These are phyloP conservation scores for Malassezia arunalokei DNA, from an alignment of 1,284 basidiomycete genomes.

Conservation along the genomic window DNA sequence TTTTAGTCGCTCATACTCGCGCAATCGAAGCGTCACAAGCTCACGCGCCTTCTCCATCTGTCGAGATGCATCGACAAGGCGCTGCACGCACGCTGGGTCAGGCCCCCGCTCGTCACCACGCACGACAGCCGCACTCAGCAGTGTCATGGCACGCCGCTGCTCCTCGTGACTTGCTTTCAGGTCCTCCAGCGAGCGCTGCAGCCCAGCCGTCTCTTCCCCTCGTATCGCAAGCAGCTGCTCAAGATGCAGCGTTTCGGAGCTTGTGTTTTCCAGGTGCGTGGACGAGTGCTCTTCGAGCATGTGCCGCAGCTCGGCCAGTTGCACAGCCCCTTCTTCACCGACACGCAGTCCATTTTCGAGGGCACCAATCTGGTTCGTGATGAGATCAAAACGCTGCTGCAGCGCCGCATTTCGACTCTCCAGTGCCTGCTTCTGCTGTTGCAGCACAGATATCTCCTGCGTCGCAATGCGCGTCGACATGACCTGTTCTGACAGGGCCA, in stretches of 20 bases:
- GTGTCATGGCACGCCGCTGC: constrained; percentile 71
- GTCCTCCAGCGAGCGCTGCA: constrained; percentile 77
- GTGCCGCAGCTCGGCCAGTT: constrained; percentile 69
- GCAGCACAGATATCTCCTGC: constrained; percentile 79
- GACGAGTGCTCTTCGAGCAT: constrained; percentile 90
- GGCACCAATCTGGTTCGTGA: constrained; percentile 13
- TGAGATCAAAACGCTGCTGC: constrained; percentile 17
- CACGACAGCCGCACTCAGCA: constrained; percentile 71
- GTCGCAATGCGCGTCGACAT: constrained; percentile 77
- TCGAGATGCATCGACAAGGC: constrained; percentile 64
- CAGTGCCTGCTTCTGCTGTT: constrained; percentile 71
- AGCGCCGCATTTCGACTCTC: constrained; percentile 68
- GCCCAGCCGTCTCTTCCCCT: constrained; percentile 67
- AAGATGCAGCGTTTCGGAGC: constrained; percentile 74
- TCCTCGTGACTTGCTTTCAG: constrained; percentile 95
- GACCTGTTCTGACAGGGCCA: constrained; percentile 70
- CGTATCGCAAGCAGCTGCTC: constrained; percentile 82
- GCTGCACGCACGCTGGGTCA: constrained; percentile 7
- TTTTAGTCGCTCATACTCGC: constrained; percentile 97
- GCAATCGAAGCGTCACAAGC: constrained; percentile 87
- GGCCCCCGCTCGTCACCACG: not conserved
- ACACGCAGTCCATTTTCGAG: constrained; percentile 11
- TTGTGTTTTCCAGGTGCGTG: constrained; percentile 76
- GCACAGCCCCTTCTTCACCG: constrained; percentile 62
- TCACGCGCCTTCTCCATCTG: constrained; percentile 94